These are phyloP conservation scores for Botrytis fragariae DNA, from an alignment of 2,329 filamentous ascomycete species.

Conservation along the genomic window DNA sequence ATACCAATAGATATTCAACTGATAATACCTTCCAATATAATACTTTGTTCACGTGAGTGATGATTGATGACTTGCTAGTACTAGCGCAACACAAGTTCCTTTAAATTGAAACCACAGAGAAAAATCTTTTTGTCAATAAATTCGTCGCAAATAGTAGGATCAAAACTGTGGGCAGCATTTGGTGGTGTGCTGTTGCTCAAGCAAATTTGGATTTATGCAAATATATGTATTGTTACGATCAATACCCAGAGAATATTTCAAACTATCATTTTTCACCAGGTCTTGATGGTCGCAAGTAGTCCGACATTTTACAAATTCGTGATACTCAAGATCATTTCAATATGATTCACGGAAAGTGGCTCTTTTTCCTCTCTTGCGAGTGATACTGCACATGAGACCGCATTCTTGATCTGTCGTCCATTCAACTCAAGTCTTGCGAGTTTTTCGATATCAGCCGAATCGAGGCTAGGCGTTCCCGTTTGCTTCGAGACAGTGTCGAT, in stretches of 20 bases:
- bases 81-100: too few relatives aligned
- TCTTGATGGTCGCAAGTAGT: not conserved
- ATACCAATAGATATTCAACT: not conserved
- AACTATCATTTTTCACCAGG: not conserved
- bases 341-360: slow-evolving; percentile 8
- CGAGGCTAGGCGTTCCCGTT: not conserved
- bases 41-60: not conserved
- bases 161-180: too few relatives aligned
- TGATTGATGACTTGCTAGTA: not conserved
- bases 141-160: too few relatives aligned
- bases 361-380: slow-evolving; percentile 8
- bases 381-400: slow-evolving; percentile 2
- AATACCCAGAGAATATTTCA: not conserved
- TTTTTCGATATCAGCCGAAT: slow-evolving; percentile 1
- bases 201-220: not conserved
- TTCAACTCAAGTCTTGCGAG: slow-evolving; percentile 10
- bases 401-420: slow-evolving; percentile 18
- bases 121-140: too few relatives aligned
- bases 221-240: fast-evolving
- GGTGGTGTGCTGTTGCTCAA: too few relatives aligned
- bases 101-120: too few relatives aligned
- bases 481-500: not conserved
- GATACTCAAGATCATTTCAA: slow-evolving; percentile 13
- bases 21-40: not conserved
- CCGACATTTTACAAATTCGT: not conserved